Base-by-base conservation (phyloP, 1,284 basidiomycete genomes). In the Marasmius sp. region DNA sequence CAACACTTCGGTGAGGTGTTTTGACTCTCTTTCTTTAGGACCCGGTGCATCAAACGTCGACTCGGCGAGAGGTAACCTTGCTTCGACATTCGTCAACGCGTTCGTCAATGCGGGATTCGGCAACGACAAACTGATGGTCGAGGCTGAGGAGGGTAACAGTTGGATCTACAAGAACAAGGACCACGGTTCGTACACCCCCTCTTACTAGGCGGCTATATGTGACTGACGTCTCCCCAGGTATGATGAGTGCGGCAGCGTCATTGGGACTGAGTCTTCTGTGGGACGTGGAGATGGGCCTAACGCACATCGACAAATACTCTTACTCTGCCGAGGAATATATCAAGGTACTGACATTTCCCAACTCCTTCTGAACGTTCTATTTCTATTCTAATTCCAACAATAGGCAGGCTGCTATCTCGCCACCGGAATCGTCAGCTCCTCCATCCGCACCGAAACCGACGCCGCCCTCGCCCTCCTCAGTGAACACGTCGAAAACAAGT, bases 151-250 rank as follows among this genome's bases (percentile, higher is more conserved):
- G 71, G 97, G 97, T 22, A 93, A 90, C 75, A 96, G 94, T 69
- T 99, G 96, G 94, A 95, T 99, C 66, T 99, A 99, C 84, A 98
- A 98, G 85, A 98, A 98, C 81, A 98, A 98, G 79, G 97, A 98
- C 61, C 92, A 97, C 65, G 93, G 93, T 89, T 27, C 27, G 65
- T 37, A 81, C 57, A 52, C 41, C 37, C n/a, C 43, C 43, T 43
- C 22, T 56, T 1, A 16, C n/a, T 16, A 39, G 45, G n/a, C n/a
- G 14, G 58, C 18, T 52, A 22, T 18, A 50, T 63, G 33, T 38
- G 63, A 48, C 22, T 38, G 5, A 59, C 7, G 63, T 41, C 60
- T 33, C 59, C 59, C 16, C 55, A 92, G 94, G 95, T 62, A 98
- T 98, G 95, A 89, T 97, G 83, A 95, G 93, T 66, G 97, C 97